Conservation (phyloP, 495 filamentous ascomycete species). For the Thermothielavioides terrestris region DNA sequence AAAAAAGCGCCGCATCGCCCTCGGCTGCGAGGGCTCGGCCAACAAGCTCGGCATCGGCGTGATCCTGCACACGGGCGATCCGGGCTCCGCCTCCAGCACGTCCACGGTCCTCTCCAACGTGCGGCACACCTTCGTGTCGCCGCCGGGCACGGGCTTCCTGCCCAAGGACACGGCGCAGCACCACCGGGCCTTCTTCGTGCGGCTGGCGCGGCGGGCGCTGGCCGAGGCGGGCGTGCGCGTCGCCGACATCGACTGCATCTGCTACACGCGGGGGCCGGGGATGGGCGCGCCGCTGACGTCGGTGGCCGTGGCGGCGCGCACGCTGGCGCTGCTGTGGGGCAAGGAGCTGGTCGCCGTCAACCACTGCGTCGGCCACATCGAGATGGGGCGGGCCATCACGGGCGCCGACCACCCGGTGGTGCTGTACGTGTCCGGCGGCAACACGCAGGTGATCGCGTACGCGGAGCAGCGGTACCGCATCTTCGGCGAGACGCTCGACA, state of each 20-base stretch:
- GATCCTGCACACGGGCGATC: slow-evolving; percentile 59
- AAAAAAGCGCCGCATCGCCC: slow-evolving; percentile 50
- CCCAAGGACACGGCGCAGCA: slow-evolving; percentile 93
- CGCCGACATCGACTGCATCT: slow-evolving; percentile 75
- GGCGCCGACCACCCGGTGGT: slow-evolving; percentile 88
- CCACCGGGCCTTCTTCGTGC: slow-evolving; percentile 78
- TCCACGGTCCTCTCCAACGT: slow-evolving; percentile 84
- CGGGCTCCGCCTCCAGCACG: slow-evolving; percentile 36
- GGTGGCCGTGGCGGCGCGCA: slow-evolving; percentile 77
- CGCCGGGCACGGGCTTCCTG: slow-evolving; percentile 88
- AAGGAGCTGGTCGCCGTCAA: slow-evolving; percentile 87
- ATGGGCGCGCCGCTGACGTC: slow-evolving; percentile 95
- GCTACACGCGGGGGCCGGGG: slow-evolving; percentile 90
- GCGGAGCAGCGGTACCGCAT: slow-evolving; percentile 89
- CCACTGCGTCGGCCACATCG: slow-evolving; percentile 96
- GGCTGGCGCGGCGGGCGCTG: slow-evolving; percentile 68
- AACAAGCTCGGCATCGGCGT: slow-evolving; percentile 96
- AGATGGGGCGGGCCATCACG: slow-evolving; percentile 95
- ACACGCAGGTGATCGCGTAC: slow-evolving; percentile 98
- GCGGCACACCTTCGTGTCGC: slow-evolving; percentile 85
- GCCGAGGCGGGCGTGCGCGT: slow-evolving; percentile 53
- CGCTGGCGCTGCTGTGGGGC: slow-evolving; percentile 75
- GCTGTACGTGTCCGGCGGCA: slow-evolving; percentile 91
- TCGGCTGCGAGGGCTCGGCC: slow-evolving; percentile 94
- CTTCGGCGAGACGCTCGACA: slow-evolving; percentile 95